Percentiles rank a stretch among this genome's conserved stretches.
phyloP scores from a whole-genome alignment of 1,139 yeast species.

The Tardiomyces digboiensis region DNA sequence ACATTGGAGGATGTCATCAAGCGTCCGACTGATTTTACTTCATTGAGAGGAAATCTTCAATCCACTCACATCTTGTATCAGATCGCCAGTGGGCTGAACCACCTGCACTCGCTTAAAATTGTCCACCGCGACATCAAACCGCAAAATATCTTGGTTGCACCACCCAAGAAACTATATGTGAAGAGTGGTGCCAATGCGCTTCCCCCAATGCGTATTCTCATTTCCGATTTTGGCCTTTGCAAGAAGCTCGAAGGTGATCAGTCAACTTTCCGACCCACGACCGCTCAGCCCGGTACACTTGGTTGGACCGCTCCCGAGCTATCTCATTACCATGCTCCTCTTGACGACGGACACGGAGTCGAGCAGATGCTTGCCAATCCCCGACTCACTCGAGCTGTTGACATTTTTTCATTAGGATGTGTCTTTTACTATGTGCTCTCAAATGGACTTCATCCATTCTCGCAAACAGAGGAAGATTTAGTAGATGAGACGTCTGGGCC shows the following conservation, averaged over 20 bases:
- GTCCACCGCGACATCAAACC: slow-evolving; percentile 97
- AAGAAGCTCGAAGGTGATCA: slow-evolving; percentile 87
- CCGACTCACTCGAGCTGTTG: slow-evolving; percentile 87
- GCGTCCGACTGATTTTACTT: slow-evolving; percentile 29
- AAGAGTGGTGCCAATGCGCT: slow-evolving; percentile 14
- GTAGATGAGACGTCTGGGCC: not conserved
- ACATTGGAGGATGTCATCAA: slow-evolving; percentile 82
- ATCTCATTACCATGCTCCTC: not conserved
- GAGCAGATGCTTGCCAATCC: slow-evolving; percentile 31
- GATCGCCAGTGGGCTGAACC: slow-evolving; percentile 76
- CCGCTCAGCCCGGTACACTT: slow-evolving; percentile 90
- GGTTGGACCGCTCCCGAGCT: slow-evolving; percentile 99
- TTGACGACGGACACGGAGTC: slow-evolving; percentile 7
- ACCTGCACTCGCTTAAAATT: slow-evolving; percentile 81
- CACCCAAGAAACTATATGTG: slow-evolving; percentile 34
- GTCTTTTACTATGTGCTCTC: slow-evolving; percentile 82
- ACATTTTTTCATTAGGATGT: slow-evolving; percentile 91
- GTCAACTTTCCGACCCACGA: slow-evolving; percentile 86
- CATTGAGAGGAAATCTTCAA: slow-evolving; percentile 25
- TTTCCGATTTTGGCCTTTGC: slow-evolving; percentile 94
- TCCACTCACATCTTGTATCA: slow-evolving; percentile 58
- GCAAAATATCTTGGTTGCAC: slow-evolving; percentile 84
- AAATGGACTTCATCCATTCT: slow-evolving; percentile 90
- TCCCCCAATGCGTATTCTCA: slow-evolving; percentile 53
- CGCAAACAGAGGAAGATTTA: slow-evolving; percentile 35